These are phyloP conservation scores for Guadua angustifolia DNA, from an alignment of 176 grass and related monocot genomes.

Conservation along the genomic window DNA sequence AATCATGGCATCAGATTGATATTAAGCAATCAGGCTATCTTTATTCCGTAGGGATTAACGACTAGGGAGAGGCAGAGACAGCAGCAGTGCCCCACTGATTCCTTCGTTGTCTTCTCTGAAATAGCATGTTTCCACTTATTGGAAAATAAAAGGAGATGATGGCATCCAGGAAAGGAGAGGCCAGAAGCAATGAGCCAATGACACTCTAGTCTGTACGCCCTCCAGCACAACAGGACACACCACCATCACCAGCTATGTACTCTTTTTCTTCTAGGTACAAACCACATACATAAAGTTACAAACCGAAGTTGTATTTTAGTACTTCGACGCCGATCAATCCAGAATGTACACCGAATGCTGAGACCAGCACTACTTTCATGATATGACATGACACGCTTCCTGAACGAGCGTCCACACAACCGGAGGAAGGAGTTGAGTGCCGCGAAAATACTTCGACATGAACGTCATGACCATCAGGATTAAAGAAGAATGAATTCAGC, in stretches of 20 bases:
- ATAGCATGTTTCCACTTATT: neutral
- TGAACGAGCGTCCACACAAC: neutral
- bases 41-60: neutral
- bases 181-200: neutral
- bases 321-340: neutral
- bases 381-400: neutral
- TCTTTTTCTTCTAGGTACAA: no score
- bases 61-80: neutral
- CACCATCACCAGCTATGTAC: neutral
- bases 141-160: neutral
- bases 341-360: no score
- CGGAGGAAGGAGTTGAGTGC: neutral
- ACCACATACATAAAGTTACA: no score
- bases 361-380: neutral
- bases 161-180: neutral
- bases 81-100: neutral
- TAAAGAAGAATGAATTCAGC: neutral
- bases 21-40: no score
- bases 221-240: neutral
- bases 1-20: neutral
- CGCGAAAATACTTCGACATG: neutral
- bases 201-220: neutral
- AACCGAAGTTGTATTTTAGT: neutral
- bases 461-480: neutral
- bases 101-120: neutral